These are phyloP conservation scores for Mucor piriformis DNA, from an alignment of 371 early-diverging fungal genomes.

Conservation along the genomic window DNA sequence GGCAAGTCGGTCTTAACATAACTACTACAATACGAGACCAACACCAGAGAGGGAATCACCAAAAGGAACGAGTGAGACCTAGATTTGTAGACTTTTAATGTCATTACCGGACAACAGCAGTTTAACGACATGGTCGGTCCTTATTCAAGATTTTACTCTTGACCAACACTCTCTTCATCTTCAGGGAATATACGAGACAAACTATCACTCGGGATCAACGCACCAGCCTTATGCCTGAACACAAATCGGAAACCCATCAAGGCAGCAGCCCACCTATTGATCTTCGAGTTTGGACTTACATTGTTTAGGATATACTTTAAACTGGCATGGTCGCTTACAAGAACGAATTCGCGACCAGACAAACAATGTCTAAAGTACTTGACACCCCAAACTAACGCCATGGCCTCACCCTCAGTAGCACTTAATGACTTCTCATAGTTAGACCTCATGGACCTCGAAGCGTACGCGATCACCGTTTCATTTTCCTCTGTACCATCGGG, in stretches of 20 bases:
- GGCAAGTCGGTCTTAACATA: too few species aligned
- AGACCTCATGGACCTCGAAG: conserved; percentile 13
- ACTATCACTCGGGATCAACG: too few species aligned
- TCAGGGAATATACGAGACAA: too few species aligned
- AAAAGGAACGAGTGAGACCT: too few species aligned
- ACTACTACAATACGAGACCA: too few species aligned
- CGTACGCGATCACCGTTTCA: conserved; percentile 29
- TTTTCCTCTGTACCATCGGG: conserved; percentile 18
- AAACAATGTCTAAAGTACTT: conserved; percentile 38
- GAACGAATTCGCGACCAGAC: conserved; percentile 20
- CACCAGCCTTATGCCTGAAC: too few species aligned
- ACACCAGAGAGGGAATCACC: too few species aligned
- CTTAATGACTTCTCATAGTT: conserved; percentile 4
- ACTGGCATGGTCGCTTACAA: conserved; percentile 37
- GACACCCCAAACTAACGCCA: conserved; percentile 40
- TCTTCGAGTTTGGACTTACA: conserved; percentile 11
- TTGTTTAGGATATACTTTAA: conserved; percentile 14
- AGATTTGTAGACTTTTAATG: too few species aligned
- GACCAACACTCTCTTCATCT: not conserved
- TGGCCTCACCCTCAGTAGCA: not conserved
- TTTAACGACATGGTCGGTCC: not conserved
- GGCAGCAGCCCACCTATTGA: conserved; percentile 29
- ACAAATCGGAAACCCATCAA: conserved; percentile 26
- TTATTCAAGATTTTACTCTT: not conserved
- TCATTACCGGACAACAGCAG: too few species aligned